A percentile compares a stretch with the other conserved stretches of the same genome.
These are phyloP conservation scores for Hemisphaericaspora subhashii DNA, from an alignment of 1,139 yeast genomes.

Conservation along the genomic window DNA sequence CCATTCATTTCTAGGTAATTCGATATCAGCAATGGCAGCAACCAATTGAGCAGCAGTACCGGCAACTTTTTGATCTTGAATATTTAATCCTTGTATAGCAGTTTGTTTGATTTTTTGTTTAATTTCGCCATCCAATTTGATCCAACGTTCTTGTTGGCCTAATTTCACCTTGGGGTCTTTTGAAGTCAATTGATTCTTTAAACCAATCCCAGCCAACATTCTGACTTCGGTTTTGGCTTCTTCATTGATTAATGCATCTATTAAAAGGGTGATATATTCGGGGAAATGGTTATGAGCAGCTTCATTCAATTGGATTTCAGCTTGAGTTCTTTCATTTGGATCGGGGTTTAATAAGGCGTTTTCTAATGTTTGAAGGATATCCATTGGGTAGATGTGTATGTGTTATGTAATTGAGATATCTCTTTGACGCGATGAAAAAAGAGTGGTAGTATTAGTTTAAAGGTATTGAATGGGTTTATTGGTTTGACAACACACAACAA, in stretches of 20 bases:
- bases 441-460: too few relatives aligned
- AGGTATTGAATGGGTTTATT: too few relatives aligned
- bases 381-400: conserved; percentile 41
- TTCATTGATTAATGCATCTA: conserved; percentile 70
- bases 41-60: conserved; percentile 90
- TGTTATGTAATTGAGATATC: too few relatives aligned
- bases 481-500: too few relatives aligned
- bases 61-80: conserved; percentile 78
- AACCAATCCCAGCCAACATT: conserved; percentile 85
- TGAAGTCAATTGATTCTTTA: conserved; percentile 85
- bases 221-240: conserved; percentile 76
- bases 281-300: conserved; percentile 76
- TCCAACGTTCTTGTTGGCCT: conserved; percentile 64
- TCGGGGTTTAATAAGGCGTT: conserved; percentile 72
- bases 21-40: conserved; percentile 95
- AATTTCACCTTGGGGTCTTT: conserved; percentile 58
- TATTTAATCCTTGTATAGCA: conserved; percentile 63
- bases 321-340: conserved; percentile 69
- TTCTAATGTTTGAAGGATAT: conserved; percentile 72
- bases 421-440: too few relatives aligned
- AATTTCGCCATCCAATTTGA: conserved; percentile 50
- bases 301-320: conserved; percentile 74
- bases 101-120: conserved; percentile 67
- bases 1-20: conserved; percentile 87
- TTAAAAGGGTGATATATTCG: conserved; percentile 67